Evolutionary conservation across 495 filamentous ascomycete species (phyloP), one percentile per base, ranked within the genome.

Genomic region (Neurospora sp.): DNA sequence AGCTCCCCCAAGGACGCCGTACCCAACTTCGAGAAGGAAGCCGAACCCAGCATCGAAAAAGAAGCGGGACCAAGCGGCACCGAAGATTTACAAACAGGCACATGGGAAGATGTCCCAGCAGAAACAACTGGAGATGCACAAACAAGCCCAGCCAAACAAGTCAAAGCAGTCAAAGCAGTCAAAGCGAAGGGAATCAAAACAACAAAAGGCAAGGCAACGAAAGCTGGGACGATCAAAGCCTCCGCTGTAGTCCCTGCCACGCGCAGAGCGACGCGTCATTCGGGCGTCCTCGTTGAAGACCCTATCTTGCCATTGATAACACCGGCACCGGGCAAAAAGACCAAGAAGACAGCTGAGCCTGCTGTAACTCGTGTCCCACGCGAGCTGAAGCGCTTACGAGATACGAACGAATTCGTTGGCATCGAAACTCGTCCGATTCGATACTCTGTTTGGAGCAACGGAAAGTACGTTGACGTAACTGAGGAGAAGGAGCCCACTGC

Each of bases 361-460:
- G 77, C 76, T 7, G 71, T 82, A 35, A 71, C 74, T 46, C 76
- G 78, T 40, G 76, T 85, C 78, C 74, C 82, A n/a, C 84, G 84
- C 72, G 86, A 88, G 71, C 73, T 88, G 41, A 76, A 74, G 59
- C 82, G 85, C 11, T 77, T 88, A 6, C 81, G 83, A 71, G 86
- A 88, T 61, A 88, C 86, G 7, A 82, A 86, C 70, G 86, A 88
- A 74, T 88, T 81, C 69, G 84, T 83, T 1, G 79, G 83, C 39
- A 86, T 88, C 42, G 87, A 88, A 38, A 83, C 80, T 39, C 81
- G 82, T 68, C 85, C 86, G 6, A 82, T 88, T n/a, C 20, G 78
- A 2, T 80, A 81, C 71, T 81, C 85, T 0, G 83, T 85, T 9
- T 89, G 87, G 87, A 85, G 82, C 71, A 88, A 87, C 71, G 87